Evolutionary conservation across 495 filamentous ascomycete species (phyloP), one percentile per base, ranked within the genome.

Genomic region (Daldinia caldariorum): DNA sequence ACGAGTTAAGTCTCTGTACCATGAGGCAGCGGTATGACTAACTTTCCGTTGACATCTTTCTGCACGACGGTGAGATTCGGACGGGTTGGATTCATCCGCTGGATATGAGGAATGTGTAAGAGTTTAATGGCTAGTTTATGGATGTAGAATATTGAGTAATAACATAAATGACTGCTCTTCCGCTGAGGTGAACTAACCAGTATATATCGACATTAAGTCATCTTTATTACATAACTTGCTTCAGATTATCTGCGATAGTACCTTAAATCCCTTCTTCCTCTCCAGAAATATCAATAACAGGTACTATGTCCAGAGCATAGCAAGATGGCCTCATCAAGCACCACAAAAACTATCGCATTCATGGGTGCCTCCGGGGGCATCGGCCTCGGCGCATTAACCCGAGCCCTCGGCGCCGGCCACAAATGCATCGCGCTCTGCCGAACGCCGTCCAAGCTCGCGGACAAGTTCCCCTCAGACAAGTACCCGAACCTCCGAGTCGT

Each of bases 361-460:
- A 83, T 89, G 69, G 86, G 86, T 70, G 85, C 86, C 22, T 88
- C 85, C 35, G 83, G 83, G 63, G 86, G 84, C 64, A 79, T 77
- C 73, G 82, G 77, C 54, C 71, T 80, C 53, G 67, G 79, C 0
- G 82, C 83, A 49, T 83, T 89, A 32, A 80, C 78, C 8, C 79
- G 79, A 34, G 76, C 83, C 7, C 82, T 91, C 37, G 78, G 81
- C 12, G 81, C 81, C 1, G 83, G 84, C 57, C 83, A 88, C 67
- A 78, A 77, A 13, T 84, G 82, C 73, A 73, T 80, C 59, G 83
- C 87, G 22, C 83, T 90, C 6, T 88, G 81, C 66, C 89, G 91
- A 20, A 88, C 82, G 3, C 88, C 91, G 8, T 68, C 82, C 58
- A 92, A 90, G 74, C 89, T 93, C 65, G 75, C 75, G 45, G 77